Evolutionary conservation across 2,329 filamentous ascomycete genomes (phyloP), one percentile per base, ranked within the genome.

Genomic region (Beauveria medogensis): DNA sequence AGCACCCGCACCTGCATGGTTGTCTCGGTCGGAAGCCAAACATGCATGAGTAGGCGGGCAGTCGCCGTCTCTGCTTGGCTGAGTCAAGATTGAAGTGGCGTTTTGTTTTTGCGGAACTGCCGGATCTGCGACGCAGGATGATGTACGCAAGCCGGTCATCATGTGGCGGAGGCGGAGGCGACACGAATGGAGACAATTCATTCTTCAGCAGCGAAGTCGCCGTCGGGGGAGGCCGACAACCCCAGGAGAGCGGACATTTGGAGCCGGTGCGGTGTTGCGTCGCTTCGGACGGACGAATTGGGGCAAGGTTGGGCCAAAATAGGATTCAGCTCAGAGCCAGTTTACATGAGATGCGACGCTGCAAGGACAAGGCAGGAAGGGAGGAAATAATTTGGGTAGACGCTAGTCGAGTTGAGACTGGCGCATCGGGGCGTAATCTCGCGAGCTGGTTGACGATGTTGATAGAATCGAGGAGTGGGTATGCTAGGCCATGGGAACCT

Each of bases 331-430:
- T 34, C 5, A 20, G 55, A 37, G 48, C 48, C 44, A 48, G 55
- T 57, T 57, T 44, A 57, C 30, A 48, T 40, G n/a, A 48, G 28
- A 41, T 57, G 44, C 55, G 30, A 57, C 55, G 43, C 55, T 57
- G 30, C 26, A 47, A 9, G 41, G 53, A 34, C 7, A 37, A 10
- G 43, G n/a, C 16, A n/a, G 53, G 40, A 34, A 24, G 20, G 24
- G 5, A 22, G 30, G 47, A 5, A 24, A 47, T 30, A 57, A 40
- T 14, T 8, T 48, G 28, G 30, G 20, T 47, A 16, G n/a, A n/a
- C 43, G 43, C 43, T 40, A 47, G 43, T 34, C 37, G 28, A 9
- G 30, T 41, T 41, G 34, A 55, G 52, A 26, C 24, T 55, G 40
- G 40, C 44, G 53, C 22, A 26, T 26, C 24, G 37, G n/a, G 53